phyloP scores from a whole-genome alignment of 225 moss, liverwort and hornwort species.

The Pseudisothecium myosuroides region DNA sequence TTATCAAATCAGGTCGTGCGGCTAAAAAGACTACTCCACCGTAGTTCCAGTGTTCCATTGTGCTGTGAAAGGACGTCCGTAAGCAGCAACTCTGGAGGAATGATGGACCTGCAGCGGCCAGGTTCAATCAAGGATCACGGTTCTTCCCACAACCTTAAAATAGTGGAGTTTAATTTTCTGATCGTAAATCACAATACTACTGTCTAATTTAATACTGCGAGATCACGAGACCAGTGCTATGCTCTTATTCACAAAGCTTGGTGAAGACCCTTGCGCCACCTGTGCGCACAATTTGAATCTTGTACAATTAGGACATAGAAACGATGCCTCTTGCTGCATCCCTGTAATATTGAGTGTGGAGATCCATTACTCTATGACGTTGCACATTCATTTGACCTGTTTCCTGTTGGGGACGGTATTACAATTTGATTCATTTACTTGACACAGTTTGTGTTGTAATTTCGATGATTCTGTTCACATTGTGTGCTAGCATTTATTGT shows the following conservation, averaged over 20 bases:
- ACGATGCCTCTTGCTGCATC: constrained; percentile 15
- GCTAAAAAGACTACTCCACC: constrained; percentile 36
- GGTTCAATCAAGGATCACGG: not conserved
- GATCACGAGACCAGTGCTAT: not conserved
- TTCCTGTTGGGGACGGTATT: not conserved
- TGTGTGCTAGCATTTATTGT: not conserved
- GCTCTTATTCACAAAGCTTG: not conserved
- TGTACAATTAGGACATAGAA: constrained; percentile 10
- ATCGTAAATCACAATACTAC: not conserved
- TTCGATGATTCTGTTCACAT: not conserved
- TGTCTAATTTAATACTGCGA: constrained; percentile 1
- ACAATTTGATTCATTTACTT: constrained; percentile 6
- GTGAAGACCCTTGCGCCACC: not conserved
- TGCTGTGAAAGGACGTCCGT: constrained; percentile 3
- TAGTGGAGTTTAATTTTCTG: not conserved
- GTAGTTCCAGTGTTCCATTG: not conserved
- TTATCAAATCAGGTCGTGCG: constrained; percentile 69
- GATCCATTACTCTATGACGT: constrained; percentile 1
- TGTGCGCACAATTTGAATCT: not conserved
- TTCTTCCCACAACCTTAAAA: not conserved
- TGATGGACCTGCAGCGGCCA: not conserved
- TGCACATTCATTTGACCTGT: constrained; percentile 7
- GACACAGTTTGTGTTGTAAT: not conserved
- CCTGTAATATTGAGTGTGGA: constrained; percentile 9
- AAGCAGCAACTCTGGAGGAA: not conserved